Evolutionary conservation across 2,329 filamentous ascomycete genomes (phyloP).

Genomic region (Alternaria alternata): DNA sequence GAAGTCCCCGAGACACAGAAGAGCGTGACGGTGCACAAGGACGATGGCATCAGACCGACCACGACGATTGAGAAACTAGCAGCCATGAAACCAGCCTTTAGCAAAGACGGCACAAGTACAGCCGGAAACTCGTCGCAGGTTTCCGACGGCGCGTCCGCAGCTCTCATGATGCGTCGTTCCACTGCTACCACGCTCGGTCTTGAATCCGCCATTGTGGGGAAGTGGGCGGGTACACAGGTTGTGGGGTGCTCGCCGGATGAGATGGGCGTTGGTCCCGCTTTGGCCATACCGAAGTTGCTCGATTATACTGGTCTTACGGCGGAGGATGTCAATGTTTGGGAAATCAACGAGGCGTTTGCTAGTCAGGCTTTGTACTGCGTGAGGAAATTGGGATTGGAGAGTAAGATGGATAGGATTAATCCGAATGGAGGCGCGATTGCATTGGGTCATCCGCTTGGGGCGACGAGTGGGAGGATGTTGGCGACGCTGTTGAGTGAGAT

Average conservation of each 20-base stretch:
- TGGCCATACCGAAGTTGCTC: slow-evolving; percentile 87
- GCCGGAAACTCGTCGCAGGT: slow-evolving; percentile 83
- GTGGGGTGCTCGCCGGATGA: slow-evolving; percentile 86
- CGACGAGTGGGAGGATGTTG: slow-evolving; percentile 83
- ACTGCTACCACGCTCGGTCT: slow-evolving; percentile 79
- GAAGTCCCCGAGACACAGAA: slow-evolving; percentile 51
- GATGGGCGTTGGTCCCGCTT: slow-evolving; percentile 90
- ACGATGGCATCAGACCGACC: slow-evolving; percentile 81
- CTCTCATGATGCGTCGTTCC: slow-evolving; percentile 83
- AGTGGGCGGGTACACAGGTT: slow-evolving; percentile 79
- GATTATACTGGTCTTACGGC: slow-evolving; percentile 69
- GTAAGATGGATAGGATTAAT: slow-evolving; percentile 78
- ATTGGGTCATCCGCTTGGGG: slow-evolving; percentile 89
- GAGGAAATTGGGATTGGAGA: slow-evolving; percentile 72
- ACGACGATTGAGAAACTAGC: slow-evolving; percentile 75
- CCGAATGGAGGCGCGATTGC: slow-evolving; percentile 94
- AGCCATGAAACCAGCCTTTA: slow-evolving; percentile 87
- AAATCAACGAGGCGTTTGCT: slow-evolving; percentile 86
- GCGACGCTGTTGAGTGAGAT: slow-evolving; percentile 75
- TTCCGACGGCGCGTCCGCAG: slow-evolving; percentile 85
- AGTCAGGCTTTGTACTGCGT: slow-evolving; percentile 74
- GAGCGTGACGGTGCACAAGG: slow-evolving; percentile 69
- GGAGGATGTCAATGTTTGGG: slow-evolving; percentile 82
- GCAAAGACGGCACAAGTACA: slow-evolving; percentile 75
- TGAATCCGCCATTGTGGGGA: slow-evolving; percentile 74